Percentiles rank a stretch among this genome's conserved stretches.
Evolutionary conservation across 2,329 filamentous ascomycete species (phyloP).

Genomic region (Leptosphaerulina australis): DNA sequence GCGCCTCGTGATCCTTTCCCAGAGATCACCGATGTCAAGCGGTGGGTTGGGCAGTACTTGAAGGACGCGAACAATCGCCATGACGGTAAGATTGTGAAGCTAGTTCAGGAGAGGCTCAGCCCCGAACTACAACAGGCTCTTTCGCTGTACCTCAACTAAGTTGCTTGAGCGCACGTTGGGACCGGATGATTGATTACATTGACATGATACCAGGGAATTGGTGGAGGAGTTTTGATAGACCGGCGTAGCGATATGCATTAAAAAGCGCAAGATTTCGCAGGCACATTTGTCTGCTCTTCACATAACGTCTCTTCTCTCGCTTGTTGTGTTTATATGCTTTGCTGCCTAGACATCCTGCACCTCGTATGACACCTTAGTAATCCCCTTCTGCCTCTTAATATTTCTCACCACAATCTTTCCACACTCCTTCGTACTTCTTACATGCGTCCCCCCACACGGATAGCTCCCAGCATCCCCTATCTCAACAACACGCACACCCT

Average conservation of each 20-base stretch:
- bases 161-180: not conserved
- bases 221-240: conserved; percentile 19
- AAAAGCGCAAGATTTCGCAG: no score
- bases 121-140: conserved; percentile 51
- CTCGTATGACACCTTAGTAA: conserved; percentile 61
- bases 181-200: not conserved
- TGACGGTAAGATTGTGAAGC: conserved; percentile 71
- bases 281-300: no score
- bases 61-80: conserved; percentile 77
- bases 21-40: conserved; percentile 77
- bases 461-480: conserved; percentile 73
- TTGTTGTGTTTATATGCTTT: no score
- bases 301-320: no score
- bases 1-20: conserved; percentile 80
- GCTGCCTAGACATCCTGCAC: conserved; percentile 28
- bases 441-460: conserved; percentile 78
- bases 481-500: conserved; percentile 65
- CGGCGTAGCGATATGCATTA: conserved; percentile 10
- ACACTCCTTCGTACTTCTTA: conserved; percentile 63
- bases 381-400: conserved; percentile 69
- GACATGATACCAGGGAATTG: conserved; percentile 19
- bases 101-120: conserved; percentile 72
- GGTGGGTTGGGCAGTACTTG: conserved; percentile 83
- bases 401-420: conserved; percentile 69
- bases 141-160: conserved; percentile 35